A percentile compares a stretch with the other conserved stretches of the same genome.
Conservation (phyloP, 2,329 filamentous ascomycete species). For the Rhynchosporium graminicola region DNA sequence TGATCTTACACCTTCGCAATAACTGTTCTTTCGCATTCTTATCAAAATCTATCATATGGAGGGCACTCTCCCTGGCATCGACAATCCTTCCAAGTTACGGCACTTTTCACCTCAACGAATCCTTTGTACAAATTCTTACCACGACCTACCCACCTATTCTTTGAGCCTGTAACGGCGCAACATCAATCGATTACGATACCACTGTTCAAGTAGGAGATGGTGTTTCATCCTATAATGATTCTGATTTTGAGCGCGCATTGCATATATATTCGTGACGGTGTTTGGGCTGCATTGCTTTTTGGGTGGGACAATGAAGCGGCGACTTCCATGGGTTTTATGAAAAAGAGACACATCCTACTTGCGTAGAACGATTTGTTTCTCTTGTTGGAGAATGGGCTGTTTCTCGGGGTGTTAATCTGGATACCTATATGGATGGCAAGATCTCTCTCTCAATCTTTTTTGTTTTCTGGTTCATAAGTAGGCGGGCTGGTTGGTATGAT, state of each 20-base stretch:
- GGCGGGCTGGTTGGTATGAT: constrained; percentile 30
- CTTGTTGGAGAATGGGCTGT: constrained; percentile 32
- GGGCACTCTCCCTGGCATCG: constrained; percentile 38
- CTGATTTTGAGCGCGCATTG: constrained; percentile 41
- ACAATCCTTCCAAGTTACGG: constrained; percentile 35
- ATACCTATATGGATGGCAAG: constrained; percentile 37
- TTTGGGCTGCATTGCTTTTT: constrained; percentile 40
- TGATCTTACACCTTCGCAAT: constrained; percentile 34
- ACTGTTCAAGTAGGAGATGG: constrained; percentile 38
- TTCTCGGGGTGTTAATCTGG: constrained; percentile 36
- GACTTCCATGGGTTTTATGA: constrained; percentile 40
- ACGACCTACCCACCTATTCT: constrained; percentile 34
- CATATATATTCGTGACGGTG: constrained; percentile 40
- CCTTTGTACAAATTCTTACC: constrained; percentile 40
- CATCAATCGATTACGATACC: constrained; percentile 41
- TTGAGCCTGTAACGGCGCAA: constrained; percentile 39
- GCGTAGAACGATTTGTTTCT: constrained; percentile 42
- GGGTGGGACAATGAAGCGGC: constrained; percentile 39
- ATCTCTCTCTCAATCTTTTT: constrained; percentile 37
- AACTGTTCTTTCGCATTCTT: constrained; percentile 38
- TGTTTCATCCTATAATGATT: constrained; percentile 35
- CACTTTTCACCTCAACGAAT: constrained; percentile 40
- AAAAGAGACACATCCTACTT: constrained; percentile 39
- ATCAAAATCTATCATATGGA: constrained; percentile 35
- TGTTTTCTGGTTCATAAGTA: constrained; percentile 30